Evolutionary conservation across 1,139 yeast species (phyloP).

Genomic region (Blastobotrys raffinosifermentans): DNA sequence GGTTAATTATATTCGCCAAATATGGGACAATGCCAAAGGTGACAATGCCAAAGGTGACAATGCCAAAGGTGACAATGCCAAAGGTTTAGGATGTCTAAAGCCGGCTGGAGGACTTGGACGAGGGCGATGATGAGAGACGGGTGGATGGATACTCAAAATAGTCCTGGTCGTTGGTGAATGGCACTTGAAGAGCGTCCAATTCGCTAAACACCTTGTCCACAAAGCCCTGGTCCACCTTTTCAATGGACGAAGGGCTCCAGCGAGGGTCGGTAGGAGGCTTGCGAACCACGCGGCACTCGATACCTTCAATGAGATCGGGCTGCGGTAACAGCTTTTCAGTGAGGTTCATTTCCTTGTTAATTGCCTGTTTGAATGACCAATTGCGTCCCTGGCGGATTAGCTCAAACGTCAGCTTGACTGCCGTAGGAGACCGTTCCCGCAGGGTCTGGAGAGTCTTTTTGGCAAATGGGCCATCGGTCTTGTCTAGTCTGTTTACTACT

Average conservation of each 20-base stretch:
- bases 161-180: background rate
- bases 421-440: conserved; percentile 6
- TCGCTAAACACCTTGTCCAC: conserved; percentile 1
- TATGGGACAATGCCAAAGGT: no score
- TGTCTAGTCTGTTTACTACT: background rate
- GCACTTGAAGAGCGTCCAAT: background rate
- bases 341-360: conserved; percentile 1
- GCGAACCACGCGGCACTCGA: background rate
- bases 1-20: no score
- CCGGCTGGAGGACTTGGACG: no score
- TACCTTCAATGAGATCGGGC: conserved; percentile 5
- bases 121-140: no score
- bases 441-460: background rate
- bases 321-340: background rate
- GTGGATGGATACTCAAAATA: conserved; percentile 1
- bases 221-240: background rate
- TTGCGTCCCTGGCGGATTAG: background rate
- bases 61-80: no score
- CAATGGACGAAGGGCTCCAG: conserved; percentile 3
- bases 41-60: no score
- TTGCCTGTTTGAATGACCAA: conserved; percentile 3
- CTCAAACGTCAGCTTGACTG: conserved; percentile 2
- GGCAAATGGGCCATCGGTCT: background rate
- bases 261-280: conserved; percentile 1
- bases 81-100: no score